Evolutionary conservation across 805 yeast species (phyloP).

Genomic region (Wickerhamomyces sydowiorum): DNA sequence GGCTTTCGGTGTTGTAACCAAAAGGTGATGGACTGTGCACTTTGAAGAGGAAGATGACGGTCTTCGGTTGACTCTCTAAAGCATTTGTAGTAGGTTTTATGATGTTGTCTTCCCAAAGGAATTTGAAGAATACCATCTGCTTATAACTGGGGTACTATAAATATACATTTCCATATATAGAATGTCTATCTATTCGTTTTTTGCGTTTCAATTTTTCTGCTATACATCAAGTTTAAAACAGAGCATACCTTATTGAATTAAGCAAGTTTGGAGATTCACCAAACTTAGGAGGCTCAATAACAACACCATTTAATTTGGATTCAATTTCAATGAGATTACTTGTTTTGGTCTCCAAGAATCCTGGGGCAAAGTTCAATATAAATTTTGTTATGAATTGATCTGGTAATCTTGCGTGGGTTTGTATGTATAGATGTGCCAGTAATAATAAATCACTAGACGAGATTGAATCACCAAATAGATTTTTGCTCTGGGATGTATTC

Average conservation of each 20-base stretch:
- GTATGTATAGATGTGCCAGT: slow-evolving; percentile 29
- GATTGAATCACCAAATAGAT: slow-evolving; percentile 7
- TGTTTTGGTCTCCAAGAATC: slow-evolving; percentile 14
- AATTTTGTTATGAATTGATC: slow-evolving; percentile 32
- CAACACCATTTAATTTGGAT: slow-evolving; percentile 6
- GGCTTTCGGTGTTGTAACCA: no score
- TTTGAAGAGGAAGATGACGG: no score
- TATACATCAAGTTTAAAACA: no score
- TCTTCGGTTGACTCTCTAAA: no score
- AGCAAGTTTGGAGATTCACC: slow-evolving; percentile 18
- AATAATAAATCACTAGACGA: slow-evolving; percentile 31
- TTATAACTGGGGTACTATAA: no score
- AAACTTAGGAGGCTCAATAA: slow-evolving; percentile 15
- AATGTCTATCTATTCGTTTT: no score
- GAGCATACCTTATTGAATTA: slow-evolving; percentile 10
- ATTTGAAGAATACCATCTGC: no score
- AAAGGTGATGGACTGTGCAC: no score
- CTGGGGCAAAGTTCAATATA: slow-evolving; percentile 22
- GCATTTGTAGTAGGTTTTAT: no score
- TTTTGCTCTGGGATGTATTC: slow-evolving; percentile 9
- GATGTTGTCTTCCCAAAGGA: no score
- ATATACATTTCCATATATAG: no score
- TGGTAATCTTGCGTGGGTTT: slow-evolving; percentile 29
- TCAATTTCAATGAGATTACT: slow-evolving; percentile 7
- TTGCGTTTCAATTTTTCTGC: no score